Conservation (phyloP, 148 eudicot genomes). For the Pharnaceum exiguum region DNA sequence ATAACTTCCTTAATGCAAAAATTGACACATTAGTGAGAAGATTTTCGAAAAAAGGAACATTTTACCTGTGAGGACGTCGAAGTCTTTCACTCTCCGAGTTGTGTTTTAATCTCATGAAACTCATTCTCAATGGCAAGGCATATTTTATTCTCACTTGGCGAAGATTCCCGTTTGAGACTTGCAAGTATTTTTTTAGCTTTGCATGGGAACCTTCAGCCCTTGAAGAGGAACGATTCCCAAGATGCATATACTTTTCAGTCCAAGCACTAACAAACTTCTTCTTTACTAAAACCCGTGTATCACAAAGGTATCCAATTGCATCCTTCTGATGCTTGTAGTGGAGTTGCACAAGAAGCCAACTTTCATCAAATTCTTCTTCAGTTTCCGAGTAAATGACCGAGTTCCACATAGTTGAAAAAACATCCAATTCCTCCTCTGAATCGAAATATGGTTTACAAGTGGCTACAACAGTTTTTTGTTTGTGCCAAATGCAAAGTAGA, state of each 20-base stretch:
- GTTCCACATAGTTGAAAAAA: background rate
- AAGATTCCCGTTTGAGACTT: conserved; percentile 7
- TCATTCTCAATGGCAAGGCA: conserved; percentile 16
- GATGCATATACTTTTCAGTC: conserved; percentile 2
- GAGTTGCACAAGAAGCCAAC: background rate
- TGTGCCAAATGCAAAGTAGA: conserved; percentile 2
- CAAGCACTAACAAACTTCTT: conserved; percentile 6
- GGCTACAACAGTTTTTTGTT: background rate
- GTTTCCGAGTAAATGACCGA: background rate
- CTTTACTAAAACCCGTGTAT: background rate
- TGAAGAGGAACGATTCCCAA: conserved; percentile 10
- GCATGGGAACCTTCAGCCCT: conserved; percentile 12
- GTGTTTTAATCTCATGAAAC: conserved; percentile 14
- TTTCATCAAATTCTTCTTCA: background rate
- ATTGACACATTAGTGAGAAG: background rate
- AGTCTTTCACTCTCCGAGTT: background rate
- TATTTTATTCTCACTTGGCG: background rate
- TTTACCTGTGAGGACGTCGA: conserved; percentile 1
- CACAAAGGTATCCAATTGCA: background rate
- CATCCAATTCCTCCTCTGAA: background rate
- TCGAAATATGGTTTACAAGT: background rate
- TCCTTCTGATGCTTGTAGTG: background rate
- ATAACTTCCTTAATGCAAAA: background rate
- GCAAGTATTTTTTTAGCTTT: conserved; percentile 6
- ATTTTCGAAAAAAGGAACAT: background rate